Base-by-base conservation (phyloP, 1,284 basidiomycete species). In the Ceraceosorus guamensis region DNA sequence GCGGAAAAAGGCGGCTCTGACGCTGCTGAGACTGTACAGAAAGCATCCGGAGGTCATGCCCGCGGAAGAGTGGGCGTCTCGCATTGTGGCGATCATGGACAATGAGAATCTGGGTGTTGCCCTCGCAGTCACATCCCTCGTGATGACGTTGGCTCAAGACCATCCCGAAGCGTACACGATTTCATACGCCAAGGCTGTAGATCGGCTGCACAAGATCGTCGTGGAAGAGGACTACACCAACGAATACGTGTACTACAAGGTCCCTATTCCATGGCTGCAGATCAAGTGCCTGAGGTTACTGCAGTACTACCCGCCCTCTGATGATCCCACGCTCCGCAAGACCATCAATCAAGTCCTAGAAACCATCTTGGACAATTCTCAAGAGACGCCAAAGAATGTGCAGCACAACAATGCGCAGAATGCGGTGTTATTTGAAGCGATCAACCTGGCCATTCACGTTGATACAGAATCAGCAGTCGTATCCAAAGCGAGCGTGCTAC, bases 401-500 rank as follows among this genome's bases (percentile, higher is more conserved):
- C 95, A 98, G 74, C 95, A 98, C 76, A 96, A 95, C 77, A 98
- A 98, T 69, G 95, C 93, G 10, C 91, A 95, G 74, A 92, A 97
- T 75, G 89, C 95, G 3, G 85, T 99, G n/a, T 82, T 98, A 7
- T 98, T 98, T 70, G 95, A 99, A 78, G 93, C 93, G 5, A 98
- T 98, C 74, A 84, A 91, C 65, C 85, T 98, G 47, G 92, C 91
- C 13, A 98, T 99, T 63, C 95, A 99, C 77, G 79, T 98, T 59
- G 91, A 98, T 77, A 86, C 90, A 44, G 89, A 85, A 63, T 96
- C 92, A 1, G 84, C 86, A 8, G 82, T 97, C 8, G 93, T 97
- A 5, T 83, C 84, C 56, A 89, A 87, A 18, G 90, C 95, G n/a
- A 88, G 91, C 0, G 83, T 90, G 51, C 83, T 97, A 14, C 84